These are phyloP conservation scores for Alternaria hordeiaustralica DNA, from an alignment of 2,329 filamentous ascomycete species.

Conservation along the genomic window DNA sequence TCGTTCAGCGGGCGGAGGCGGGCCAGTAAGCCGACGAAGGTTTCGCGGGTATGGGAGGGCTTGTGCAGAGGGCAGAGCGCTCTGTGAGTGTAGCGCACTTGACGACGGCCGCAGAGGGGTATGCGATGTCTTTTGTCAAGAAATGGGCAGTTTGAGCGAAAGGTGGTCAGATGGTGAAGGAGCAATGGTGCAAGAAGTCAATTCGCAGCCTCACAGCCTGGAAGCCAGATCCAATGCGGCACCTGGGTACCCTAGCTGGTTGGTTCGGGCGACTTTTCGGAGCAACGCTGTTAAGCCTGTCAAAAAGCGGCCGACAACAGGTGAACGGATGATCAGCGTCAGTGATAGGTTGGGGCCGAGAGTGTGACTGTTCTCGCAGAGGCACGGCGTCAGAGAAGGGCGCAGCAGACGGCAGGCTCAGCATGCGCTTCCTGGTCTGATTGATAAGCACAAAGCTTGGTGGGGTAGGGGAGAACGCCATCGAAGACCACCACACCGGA, in stretches of 20 bases:
- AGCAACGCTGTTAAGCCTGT: constrained; percentile 20
- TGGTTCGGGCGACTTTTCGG: constrained; percentile 25
- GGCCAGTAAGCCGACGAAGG: constrained; percentile 7
- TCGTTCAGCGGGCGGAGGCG: constrained; percentile 15
- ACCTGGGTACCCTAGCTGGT: constrained; percentile 16
- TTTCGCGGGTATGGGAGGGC: not conserved
- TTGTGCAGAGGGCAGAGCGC: constrained; percentile 6
- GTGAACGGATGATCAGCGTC: constrained; percentile 9
- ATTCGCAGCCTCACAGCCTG: constrained; percentile 17
- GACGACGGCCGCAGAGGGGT: constrained; percentile 4
- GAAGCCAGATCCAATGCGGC: constrained; percentile 9
- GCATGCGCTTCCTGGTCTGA: constrained; percentile 16
- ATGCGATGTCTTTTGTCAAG: not conserved
- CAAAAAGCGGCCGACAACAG: constrained; percentile 19
- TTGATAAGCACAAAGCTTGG: constrained; percentile 28
- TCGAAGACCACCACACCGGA: constrained; percentile 16
- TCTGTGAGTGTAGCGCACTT: constrained; percentile 15
- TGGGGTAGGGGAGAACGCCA: constrained; percentile 30
- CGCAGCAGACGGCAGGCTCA: constrained; percentile 14
- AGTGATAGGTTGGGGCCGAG: constrained; percentile 18
- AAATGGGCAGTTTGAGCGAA: constrained; percentile 1
- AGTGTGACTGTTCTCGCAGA: constrained; percentile 13
- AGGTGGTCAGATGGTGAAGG: constrained; percentile 18
- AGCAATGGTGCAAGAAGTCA: constrained; percentile 11
- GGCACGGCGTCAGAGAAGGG: constrained; percentile 17